Evolutionary conservation across 352 stramenopile genomes (phyloP).

Genomic region (Phytopythium delawarense): DNA sequence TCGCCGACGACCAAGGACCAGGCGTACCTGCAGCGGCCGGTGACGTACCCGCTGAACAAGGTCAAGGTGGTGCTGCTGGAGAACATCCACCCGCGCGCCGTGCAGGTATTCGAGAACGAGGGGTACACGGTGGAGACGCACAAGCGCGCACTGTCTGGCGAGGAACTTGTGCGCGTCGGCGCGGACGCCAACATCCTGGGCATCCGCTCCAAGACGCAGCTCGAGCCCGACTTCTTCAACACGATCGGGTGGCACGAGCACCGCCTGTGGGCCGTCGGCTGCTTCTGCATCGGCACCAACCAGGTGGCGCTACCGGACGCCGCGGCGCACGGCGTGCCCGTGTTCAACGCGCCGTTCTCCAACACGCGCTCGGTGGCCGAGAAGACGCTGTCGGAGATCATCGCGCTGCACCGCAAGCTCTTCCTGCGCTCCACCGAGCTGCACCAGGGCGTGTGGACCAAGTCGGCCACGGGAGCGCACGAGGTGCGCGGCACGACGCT

Average conservation of each 20-base stretch:
- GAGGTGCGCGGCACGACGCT: conserved; percentile 81
- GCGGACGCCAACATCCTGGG: conserved; percentile 77
- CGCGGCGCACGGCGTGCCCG: conserved; percentile 60
- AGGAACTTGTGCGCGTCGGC: conserved; percentile 65
- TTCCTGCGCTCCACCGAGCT: conserved; percentile 76
- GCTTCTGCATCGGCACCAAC: conserved; percentile 85
- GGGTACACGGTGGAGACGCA: conserved; percentile 75
- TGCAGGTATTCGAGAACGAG: conserved; percentile 74
- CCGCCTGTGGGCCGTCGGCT: conserved; percentile 73
- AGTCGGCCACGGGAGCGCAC: conserved; percentile 70
- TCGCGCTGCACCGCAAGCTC: conserved; percentile 79
- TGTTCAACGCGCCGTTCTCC: conserved; percentile 84
- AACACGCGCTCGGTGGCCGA: conserved; percentile 84
- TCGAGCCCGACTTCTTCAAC: conserved; percentile 73
- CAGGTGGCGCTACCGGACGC: conserved; percentile 64
- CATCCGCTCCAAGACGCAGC: conserved; percentile 81
- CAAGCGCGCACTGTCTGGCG: conserved; percentile 67
- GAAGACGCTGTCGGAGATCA: conserved; percentile 81
- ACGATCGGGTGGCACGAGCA: conserved; percentile 77
- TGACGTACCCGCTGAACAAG: conserved; percentile 76
- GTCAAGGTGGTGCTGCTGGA: conserved; percentile 82
- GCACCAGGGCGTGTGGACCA: conserved; percentile 75
- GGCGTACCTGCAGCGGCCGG: conserved; percentile 54
- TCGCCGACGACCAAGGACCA: conserved; percentile 11
- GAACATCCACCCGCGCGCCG: conserved; percentile 78